Evolutionary conservation across 768 basidiomycete species (phyloP), one percentile per base, ranked within the genome.

Genomic region (Mycena rebaudengoi): DNA sequence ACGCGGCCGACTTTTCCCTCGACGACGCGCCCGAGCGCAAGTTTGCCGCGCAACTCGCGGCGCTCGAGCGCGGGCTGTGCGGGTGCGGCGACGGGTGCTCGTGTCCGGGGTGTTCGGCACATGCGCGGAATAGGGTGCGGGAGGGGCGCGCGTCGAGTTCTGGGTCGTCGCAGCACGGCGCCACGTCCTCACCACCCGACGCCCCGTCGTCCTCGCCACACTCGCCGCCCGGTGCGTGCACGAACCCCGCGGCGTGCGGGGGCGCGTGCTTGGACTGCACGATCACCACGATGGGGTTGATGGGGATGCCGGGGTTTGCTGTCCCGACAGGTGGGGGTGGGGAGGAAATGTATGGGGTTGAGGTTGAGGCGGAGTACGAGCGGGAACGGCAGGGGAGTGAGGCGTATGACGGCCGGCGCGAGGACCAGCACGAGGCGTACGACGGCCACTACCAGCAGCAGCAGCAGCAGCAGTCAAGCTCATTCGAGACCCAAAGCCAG

Each of bases 41-140:
- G n/a, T n/a, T n/a, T n/a, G n/a, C n/a, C n/a, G n/a, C n/a, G n/a
- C n/a, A n/a, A n/a, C n/a, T n/a, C n/a, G n/a, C n/a, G n/a, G n/a
- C n/a, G n/a, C n/a, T n/a, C n/a, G n/a, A n/a, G n/a, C n/a, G n/a
- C n/a, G n/a, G n/a, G n/a, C n/a, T 79, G 1, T 92, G 91, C 70
- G 80, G 82, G 25, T 92, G 91, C 68, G 90, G 90, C 23, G 83
- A 87, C 51, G 76, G 75, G 3, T 91, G 90, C 71, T 74, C 79
- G 20, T 92, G 90, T 66, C 85, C 88, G 1, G 90, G 90, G 7
- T 91, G 90, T 65, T 71, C 82, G 46, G 80, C 88, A 40, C 88
- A 91, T 66, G 84, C 74, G 35, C 79, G 49, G 29, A 66, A n/a
- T n/a, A n/a, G n/a, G n/a, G n/a, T n/a, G n/a, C n/a, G n/a, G n/a